phyloP scores from a whole-genome alignment of 768 basidiomycete species.

The Collybia sp. region DNA sequence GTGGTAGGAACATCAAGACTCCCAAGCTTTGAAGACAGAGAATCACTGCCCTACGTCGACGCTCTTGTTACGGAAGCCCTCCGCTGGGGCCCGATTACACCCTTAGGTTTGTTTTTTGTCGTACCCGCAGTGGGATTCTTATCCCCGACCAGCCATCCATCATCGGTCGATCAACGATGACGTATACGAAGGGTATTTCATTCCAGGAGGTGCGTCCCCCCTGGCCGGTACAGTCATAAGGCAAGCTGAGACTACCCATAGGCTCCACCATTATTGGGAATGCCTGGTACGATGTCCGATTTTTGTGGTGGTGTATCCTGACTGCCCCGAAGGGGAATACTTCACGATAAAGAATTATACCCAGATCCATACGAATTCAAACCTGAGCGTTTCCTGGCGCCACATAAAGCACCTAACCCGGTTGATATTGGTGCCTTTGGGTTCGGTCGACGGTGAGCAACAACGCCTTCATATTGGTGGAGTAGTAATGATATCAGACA shows the following conservation, averaged over 20 bases:
- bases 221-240: constrained; percentile 3
- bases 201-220: neutral
- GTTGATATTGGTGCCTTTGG: constrained; percentile 15
- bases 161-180: constrained; percentile 30
- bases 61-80: constrained; percentile 25
- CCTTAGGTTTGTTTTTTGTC: neutral
- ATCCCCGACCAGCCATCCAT: constrained; percentile 17
- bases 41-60: constrained; percentile 29
- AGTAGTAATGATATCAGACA: neutral
- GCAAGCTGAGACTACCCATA: constrained; percentile 32
- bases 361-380: constrained; percentile 32
- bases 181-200: constrained; percentile 19
- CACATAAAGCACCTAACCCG: constrained; percentile 3
- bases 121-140: constrained; percentile 11
- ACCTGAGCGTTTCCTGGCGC: constrained; percentile 32
- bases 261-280: constrained; percentile 36
- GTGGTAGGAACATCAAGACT: constrained; percentile 29
- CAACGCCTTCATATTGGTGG: no score
- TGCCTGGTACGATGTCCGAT: constrained; percentile 21
- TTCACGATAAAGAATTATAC: constrained; percentile 31
- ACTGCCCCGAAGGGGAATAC: constrained; percentile 29
- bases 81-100: no score
- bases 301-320: neutral
- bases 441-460: constrained; percentile 16
- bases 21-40: constrained; percentile 26